phyloP scores from a whole-genome alignment of 345 rosid genomes.

The Moringa oleifera region DNA sequence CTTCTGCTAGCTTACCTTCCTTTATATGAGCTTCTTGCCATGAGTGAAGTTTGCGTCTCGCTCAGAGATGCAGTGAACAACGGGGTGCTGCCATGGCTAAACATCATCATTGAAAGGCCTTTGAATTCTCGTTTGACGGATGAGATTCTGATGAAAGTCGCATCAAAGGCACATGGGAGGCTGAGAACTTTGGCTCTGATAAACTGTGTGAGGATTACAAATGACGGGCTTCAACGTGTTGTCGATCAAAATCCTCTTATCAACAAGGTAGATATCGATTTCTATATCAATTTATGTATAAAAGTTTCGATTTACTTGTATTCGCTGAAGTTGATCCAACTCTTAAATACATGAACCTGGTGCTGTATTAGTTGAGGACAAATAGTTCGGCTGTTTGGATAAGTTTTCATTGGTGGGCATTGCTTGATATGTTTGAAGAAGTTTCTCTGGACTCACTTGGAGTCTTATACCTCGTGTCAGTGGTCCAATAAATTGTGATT shows the following conservation, averaged over 20 bases:
- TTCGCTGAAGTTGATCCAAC: not conserved
- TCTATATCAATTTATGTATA: not conserved
- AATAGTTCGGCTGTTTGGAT: not conserved
- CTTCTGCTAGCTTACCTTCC: conserved; percentile 61
- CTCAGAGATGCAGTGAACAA: conserved; percentile 43
- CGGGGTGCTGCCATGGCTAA: conserved; percentile 53
- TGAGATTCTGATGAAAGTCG: conserved; percentile 35
- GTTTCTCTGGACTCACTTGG: not conserved
- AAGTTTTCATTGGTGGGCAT: not conserved
- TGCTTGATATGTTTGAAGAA: not conserved
- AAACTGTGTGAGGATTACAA: conserved; percentile 46
- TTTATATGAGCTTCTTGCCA: conserved; percentile 49
- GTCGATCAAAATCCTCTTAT: conserved; percentile 50
- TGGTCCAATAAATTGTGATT: too few relatives aligned
- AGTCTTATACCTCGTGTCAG: too few relatives aligned
- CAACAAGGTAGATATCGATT: conserved; percentile 58
- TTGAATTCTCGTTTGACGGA: conserved; percentile 42
- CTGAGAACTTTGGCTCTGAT: conserved; percentile 39
- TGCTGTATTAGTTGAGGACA: not conserved
- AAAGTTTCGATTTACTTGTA: not conserved
- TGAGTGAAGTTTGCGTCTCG: conserved; percentile 39
- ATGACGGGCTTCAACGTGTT: conserved; percentile 52
- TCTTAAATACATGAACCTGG: too few relatives aligned
- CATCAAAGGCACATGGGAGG: conserved; percentile 50
- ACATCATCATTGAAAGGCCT: conserved; percentile 39